Percentiles rank a stretch among this genome's conserved stretches.
These are phyloP conservation scores for Monosporozyma unispora DNA, from an alignment of 805 yeast species.

Conservation along the genomic window DNA sequence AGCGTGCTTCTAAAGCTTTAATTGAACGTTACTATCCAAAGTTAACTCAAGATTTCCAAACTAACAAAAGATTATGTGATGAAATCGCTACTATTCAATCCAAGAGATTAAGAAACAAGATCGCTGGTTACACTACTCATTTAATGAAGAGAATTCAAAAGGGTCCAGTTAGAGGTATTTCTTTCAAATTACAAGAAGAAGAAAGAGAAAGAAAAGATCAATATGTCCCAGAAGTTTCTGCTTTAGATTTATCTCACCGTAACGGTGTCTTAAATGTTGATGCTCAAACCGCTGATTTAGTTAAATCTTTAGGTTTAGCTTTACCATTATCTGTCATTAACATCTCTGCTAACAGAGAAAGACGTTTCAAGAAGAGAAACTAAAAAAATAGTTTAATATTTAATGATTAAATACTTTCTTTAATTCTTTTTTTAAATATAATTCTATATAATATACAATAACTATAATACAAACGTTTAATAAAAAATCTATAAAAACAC, in stretches of 20 bases:
- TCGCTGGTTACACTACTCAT: constrained; percentile 99
- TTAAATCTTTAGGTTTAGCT: constrained; percentile 86
- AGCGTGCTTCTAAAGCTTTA: constrained; percentile 99
- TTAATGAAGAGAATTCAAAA: constrained; percentile 99
- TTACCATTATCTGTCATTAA: constrained; percentile 79
- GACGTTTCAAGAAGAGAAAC: constrained; percentile 90
- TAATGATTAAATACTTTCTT: background rate
- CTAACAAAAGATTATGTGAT: constrained; percentile 98
- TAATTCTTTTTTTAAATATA: background rate
- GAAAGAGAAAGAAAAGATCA: constrained; percentile 99
- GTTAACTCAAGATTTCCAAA: constrained; percentile 97
- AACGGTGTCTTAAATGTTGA: constrained; percentile 96
- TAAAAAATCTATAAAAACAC: background rate
- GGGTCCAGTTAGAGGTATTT: constrained; percentile 99
- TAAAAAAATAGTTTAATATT: constrained; percentile 26
- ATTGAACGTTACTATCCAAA: constrained; percentile 99
- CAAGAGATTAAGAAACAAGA: constrained; percentile 99
- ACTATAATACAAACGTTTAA: background rate
- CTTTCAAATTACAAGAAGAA: constrained; percentile 99
- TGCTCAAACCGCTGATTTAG: constrained; percentile 91
- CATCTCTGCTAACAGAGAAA: constrained; percentile 82
- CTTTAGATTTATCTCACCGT: constrained; percentile 94
- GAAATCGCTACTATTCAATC: constrained; percentile 99
- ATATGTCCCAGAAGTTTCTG: constrained; percentile 99
- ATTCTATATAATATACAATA: background rate